These are phyloP conservation scores for Haplosporangium sp. DNA, from an alignment of 371 early-diverging fungal species.

Conservation along the genomic window DNA sequence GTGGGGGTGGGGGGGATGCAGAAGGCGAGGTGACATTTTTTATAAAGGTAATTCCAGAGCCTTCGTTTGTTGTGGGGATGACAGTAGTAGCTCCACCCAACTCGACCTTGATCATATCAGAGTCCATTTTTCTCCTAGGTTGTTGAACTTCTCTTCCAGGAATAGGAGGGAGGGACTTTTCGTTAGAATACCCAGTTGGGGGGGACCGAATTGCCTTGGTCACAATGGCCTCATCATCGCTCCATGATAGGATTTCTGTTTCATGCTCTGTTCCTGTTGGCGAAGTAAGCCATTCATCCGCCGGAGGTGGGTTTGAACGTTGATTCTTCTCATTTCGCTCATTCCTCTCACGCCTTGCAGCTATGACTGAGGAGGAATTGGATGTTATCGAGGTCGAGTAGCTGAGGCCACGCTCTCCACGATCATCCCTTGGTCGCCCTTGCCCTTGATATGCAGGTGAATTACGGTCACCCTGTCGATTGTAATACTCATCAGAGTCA, in stretches of 20 bases:
- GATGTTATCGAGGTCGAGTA: constrained; percentile 44
- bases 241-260: constrained; percentile 51
- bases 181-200: constrained; percentile 42
- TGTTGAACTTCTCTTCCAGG: constrained; percentile 17
- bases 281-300: constrained; percentile 49
- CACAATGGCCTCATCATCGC: constrained; percentile 55
- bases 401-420: constrained; percentile 20
- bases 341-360: constrained; percentile 35
- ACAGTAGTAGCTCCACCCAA: constrained; percentile 38
- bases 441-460: constrained; percentile 22
- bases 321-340: constrained; percentile 31
- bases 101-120: constrained; percentile 55
- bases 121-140: constrained; percentile 20
- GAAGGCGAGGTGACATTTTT: constrained; percentile 26
- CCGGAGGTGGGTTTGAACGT: constrained; percentile 18
- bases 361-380: constrained; percentile 43
- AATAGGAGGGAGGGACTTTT: constrained; percentile 37
- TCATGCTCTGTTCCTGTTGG: constrained; percentile 48
- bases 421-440: constrained; percentile 16
- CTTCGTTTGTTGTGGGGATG: constrained; percentile 30
- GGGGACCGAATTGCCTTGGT: constrained; percentile 48
- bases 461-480: constrained; percentile 24
- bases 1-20: constrained; percentile 15
- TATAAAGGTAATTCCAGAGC: constrained; percentile 42
- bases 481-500: constrained; percentile 51